A percentile compares a stretch with the other conserved stretches of the same genome.
Evolutionary conservation across 768 basidiomycete genomes (phyloP).

Genomic region (Tephrocybe sp.): DNA sequence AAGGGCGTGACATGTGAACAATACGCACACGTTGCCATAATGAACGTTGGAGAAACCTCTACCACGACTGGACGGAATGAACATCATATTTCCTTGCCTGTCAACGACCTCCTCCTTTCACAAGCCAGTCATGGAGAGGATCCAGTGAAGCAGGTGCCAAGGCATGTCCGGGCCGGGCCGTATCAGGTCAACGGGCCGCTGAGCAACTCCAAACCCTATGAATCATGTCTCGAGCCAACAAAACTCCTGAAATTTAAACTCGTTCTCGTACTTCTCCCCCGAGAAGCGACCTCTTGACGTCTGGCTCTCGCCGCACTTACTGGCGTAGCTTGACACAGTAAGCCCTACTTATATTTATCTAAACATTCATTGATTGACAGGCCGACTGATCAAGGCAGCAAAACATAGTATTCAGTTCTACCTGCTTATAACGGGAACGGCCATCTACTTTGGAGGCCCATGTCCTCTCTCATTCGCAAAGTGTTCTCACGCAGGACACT

Average conservation of each 20-base stretch:
- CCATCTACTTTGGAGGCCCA: not conserved
- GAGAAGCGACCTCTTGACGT: not conserved
- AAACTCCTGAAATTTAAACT: not conserved
- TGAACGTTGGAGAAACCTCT: not conserved
- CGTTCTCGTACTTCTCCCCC: not conserved
- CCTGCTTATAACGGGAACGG: not conserved
- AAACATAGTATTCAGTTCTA: not conserved
- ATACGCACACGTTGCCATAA: not conserved
- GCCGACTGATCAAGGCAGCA: not conserved
- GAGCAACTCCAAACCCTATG: not conserved
- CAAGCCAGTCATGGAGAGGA: not conserved
- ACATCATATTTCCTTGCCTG: too few species aligned
- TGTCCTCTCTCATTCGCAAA: conserved; percentile 31
- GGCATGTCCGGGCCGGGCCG: not conserved
- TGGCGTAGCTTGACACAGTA: too few species aligned
- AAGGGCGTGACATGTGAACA: not conserved
- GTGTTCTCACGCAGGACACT: conserved; percentile 60
- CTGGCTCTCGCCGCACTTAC: too few species aligned
- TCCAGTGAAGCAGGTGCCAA: not conserved
- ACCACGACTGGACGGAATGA: not conserved
- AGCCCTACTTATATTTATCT: not conserved
- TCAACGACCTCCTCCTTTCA: not conserved
- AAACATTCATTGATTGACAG: not conserved
- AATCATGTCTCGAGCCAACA: not conserved
- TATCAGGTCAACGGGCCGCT: not conserved